Evolutionary conservation across 78 protist genomes (phyloP).

Genomic region (Monocercomonoides exilis): DNA sequence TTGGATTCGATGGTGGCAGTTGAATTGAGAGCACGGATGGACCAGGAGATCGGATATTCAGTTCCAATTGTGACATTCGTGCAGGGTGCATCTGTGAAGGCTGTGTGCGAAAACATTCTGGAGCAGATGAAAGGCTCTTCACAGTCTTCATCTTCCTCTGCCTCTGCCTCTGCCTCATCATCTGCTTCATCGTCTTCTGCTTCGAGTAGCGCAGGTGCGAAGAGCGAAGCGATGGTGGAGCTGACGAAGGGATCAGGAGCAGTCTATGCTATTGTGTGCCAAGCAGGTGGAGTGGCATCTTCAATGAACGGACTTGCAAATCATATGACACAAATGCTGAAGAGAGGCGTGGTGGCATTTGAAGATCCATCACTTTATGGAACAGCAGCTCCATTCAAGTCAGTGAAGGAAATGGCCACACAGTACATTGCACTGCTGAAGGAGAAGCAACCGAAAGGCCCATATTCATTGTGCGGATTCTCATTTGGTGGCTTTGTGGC

Average conservation of each 20-base stretch:
- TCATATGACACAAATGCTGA: neutral
- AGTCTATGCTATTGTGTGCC: neutral
- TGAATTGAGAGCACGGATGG: slow-evolving; percentile 6
- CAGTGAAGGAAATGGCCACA: neutral
- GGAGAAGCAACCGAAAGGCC: neutral
- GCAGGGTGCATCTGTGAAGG: neutral
- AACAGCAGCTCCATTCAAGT: no score
- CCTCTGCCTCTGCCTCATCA: no score
- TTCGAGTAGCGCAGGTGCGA: no score
- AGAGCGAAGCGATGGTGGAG: neutral
- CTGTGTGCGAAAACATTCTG: neutral
- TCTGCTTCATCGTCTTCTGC: no score
- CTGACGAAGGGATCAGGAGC: neutral
- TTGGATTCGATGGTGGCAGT: slow-evolving; percentile 18
- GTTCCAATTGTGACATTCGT: neutral
- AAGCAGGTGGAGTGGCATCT: slow-evolving; percentile 1
- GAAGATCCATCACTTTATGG: neutral
- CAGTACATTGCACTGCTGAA: neutral
- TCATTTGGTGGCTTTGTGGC: slow-evolving; percentile 13
- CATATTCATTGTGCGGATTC: neutral
- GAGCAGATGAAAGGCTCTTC: no score
- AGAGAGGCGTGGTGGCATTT: neutral
- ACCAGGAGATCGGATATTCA: neutral
- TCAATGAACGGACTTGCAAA: neutral
- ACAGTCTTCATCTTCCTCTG: no score